phyloP scores from a whole-genome alignment of 1,284 basidiomycete species.

The Mycosarcoma mackinlayi region DNA sequence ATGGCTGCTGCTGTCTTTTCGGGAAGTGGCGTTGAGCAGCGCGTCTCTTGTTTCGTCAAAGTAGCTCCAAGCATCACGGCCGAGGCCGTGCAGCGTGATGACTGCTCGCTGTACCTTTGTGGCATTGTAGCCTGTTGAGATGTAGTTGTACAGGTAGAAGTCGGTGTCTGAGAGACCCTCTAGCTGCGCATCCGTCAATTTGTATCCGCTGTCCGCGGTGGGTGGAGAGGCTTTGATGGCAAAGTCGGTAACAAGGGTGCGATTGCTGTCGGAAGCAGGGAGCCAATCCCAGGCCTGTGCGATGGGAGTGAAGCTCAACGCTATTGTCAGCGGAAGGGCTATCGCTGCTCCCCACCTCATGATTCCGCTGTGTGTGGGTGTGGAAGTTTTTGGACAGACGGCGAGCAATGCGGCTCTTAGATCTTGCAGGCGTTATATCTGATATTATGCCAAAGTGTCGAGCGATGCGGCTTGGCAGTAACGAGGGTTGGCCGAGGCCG shows the following conservation, averaged over 20 bases:
- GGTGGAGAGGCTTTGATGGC: slow-evolving; percentile 35
- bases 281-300: slow-evolving; percentile 44
- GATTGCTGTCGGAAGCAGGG: slow-evolving; percentile 39
- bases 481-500: too few species aligned
- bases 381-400: neutral
- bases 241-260: slow-evolving; percentile 42
- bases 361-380: neutral
- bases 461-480: too few species aligned
- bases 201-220: neutral
- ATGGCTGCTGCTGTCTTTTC: slow-evolving; percentile 19
- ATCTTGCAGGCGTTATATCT: too few species aligned
- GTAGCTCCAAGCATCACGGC: slow-evolving; percentile 55
- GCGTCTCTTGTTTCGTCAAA: slow-evolving; percentile 46
- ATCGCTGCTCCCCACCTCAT: slow-evolving; percentile 13
- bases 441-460: too few species aligned
- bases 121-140: slow-evolving; percentile 37
- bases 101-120: slow-evolving; percentile 42
- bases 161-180: slow-evolving; percentile 22
- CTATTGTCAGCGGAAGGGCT: slow-evolving; percentile 8
- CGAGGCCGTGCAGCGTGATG: slow-evolving; percentile 51
- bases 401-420: neutral
- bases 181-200: slow-evolving; percentile 14
- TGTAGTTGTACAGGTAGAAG: slow-evolving; percentile 50
- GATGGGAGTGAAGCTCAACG: slow-evolving; percentile 1
- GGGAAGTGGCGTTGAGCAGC: slow-evolving; percentile 46